Percentiles rank a stretch among this genome's conserved stretches.
These are phyloP conservation scores for Catharanthus roseus DNA, from an alignment of 257 asterid species.

Conservation along the genomic window DNA sequence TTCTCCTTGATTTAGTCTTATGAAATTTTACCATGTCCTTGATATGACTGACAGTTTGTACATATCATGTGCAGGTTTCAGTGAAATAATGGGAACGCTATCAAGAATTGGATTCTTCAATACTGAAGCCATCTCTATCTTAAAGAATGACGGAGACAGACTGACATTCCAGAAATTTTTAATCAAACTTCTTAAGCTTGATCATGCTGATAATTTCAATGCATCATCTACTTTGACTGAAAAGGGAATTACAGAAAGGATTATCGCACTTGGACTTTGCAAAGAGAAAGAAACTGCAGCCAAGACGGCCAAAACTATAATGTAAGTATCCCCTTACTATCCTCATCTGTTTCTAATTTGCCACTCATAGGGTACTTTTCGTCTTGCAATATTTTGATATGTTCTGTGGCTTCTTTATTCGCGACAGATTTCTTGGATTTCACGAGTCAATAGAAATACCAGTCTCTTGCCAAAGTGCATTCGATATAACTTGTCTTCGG, in stretches of 20 bases:
- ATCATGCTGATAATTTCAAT: slow-evolving; percentile 17
- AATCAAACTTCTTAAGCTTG: slow-evolving; percentile 39
- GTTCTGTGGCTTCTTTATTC: not conserved
- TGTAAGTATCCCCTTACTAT: slow-evolving; percentile 37
- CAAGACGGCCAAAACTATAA: slow-evolving; percentile 70
- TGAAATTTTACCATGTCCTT: not conserved
- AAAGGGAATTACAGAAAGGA: slow-evolving; percentile 51
- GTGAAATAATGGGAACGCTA: slow-evolving; percentile 80
- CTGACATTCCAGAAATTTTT: slow-evolving; percentile 42
- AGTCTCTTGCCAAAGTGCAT: slow-evolving; percentile 51
- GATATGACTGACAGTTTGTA: not conserved
- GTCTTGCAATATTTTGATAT: not conserved
- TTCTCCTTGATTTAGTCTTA: not conserved
- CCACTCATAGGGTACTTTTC: too few relatives aligned
- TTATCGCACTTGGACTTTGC: slow-evolving; percentile 48
- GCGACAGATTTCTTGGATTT: slow-evolving; percentile 63
- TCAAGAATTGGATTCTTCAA: slow-evolving; percentile 75
- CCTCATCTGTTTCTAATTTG: too few relatives aligned
- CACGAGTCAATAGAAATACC: slow-evolving; percentile 65
- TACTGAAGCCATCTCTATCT: slow-evolving; percentile 36
- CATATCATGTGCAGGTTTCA: slow-evolving; percentile 57
- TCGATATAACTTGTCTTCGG: slow-evolving; percentile 65
- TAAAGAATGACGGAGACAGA: slow-evolving; percentile 44
- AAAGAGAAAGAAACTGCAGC: slow-evolving; percentile 47
- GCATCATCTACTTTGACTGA: slow-evolving; percentile 36